Evolutionary conservation across 1,284 basidiomycete genomes (phyloP), one percentile per base, ranked within the genome.

Genomic region (Ustilago tritici): DNA sequence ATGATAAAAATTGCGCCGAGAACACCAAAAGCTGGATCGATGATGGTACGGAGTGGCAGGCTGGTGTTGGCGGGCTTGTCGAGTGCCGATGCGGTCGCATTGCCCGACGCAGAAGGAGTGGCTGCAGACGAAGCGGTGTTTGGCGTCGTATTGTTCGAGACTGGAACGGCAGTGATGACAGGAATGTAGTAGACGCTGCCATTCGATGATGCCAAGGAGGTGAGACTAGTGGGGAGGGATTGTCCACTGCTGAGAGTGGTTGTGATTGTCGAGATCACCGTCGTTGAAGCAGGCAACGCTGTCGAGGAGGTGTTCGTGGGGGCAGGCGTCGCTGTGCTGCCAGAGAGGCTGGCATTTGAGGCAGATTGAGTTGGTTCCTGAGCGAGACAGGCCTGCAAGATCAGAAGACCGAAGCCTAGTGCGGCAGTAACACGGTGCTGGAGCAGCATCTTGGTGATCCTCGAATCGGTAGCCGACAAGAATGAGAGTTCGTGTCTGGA

Each of bases 11-110:
- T 87, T 8, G 90, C 93, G 57, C 95, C 95, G 8, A 95, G 90
- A 14, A 95, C 92, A 40, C 92, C 95, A 86, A 95, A 98, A 15
- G 92, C 94, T 15, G 93, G 92, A 82, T 95, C 93, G 57, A 98
- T 88, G 81, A 88, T 36, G 32, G 75, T 81, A 40, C 75, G 43
- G 10, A 82, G 77, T 1, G 81, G 79, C 1, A 81, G 65, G 17
- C 53, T 49, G 15, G n/a, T 41, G 58, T 23, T 55, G 31, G 55
- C 17, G 9, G 67, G 40, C 35, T 53, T 61, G 46, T 62, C 19
- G 14, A 32, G n/a, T 14, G 61, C 36, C 2, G 72, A 38, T 12
- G 69, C 14, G 17, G 64, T 61, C 4, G 65, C 57, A 7, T 57
- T 54, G 3, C 69, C 38, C 7, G 61, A 31, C 1, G 74, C 35